Percentiles rank a stretch among this genome's conserved stretches.
These are phyloP conservation scores for Trichocomaceae sp. DNA, from an alignment of 2,329 filamentous ascomycete species.

Conservation along the genomic window DNA sequence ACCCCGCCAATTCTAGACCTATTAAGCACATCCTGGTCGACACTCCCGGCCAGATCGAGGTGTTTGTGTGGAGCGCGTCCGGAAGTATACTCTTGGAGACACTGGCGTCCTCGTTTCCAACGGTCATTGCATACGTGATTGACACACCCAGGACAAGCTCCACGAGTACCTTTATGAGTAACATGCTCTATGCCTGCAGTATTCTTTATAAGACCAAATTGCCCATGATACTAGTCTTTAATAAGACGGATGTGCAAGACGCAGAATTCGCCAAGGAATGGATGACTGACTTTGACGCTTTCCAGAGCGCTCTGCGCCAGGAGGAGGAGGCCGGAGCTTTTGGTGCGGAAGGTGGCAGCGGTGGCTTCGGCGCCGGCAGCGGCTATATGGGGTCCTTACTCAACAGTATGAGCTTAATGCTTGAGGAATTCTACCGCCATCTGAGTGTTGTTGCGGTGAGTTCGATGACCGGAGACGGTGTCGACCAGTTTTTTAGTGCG, in stretches of 20 bases:
- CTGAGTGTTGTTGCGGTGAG: slow-evolving; percentile 89
- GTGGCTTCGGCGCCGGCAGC: slow-evolving; percentile 61
- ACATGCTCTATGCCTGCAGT: slow-evolving; percentile 98
- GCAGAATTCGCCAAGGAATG: slow-evolving; percentile 90
- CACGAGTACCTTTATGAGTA: slow-evolving; percentile 97
- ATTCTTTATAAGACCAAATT: slow-evolving; percentile 98
- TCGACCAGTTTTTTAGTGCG: slow-evolving; percentile 88
- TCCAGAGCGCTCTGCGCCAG: slow-evolving; percentile 73
- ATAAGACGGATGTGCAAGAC: slow-evolving; percentile 95
- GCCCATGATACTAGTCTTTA: slow-evolving; percentile 98
- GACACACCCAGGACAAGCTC: slow-evolving; percentile 90
- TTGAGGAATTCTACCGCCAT: slow-evolving; percentile 96
- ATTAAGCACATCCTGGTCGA: slow-evolving; percentile 86
- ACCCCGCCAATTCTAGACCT: slow-evolving; percentile 41
- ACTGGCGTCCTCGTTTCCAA: slow-evolving; percentile 88
- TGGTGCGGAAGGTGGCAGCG: slow-evolving; percentile 59
- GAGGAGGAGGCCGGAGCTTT: slow-evolving; percentile 76
- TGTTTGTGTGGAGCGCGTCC: slow-evolving; percentile 96
- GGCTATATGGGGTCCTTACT: slow-evolving; percentile 95
- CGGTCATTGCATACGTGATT: slow-evolving; percentile 94
- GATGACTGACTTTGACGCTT: slow-evolving; percentile 99
- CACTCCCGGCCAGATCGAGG: slow-evolving; percentile 95
- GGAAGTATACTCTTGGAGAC: slow-evolving; percentile 91
- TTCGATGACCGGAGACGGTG: slow-evolving; percentile 82
- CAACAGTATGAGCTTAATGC: slow-evolving; percentile 95